Base-by-base conservation (phyloP, 2,329 filamentous ascomycete species). In the Fusarium multiceps region DNA sequence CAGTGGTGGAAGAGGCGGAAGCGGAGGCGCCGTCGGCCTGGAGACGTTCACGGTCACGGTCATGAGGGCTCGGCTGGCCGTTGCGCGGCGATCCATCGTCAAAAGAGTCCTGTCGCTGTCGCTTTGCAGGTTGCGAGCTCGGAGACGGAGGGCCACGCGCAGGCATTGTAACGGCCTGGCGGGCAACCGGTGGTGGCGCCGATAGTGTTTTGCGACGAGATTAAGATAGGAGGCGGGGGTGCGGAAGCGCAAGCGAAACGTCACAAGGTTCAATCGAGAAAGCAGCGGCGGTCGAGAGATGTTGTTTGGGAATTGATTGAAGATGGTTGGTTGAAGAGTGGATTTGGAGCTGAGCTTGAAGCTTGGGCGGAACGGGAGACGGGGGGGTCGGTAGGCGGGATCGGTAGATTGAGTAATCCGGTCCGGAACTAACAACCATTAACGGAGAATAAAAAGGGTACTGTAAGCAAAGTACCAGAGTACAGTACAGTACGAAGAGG, bases 51-150 rank as follows among this genome's bases (percentile, higher is more conserved):
- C 54, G 55, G 18, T 75, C 76, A 42, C 72, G 61, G 32, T 74
- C 74, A 37, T 54, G 69, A 30, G 73, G 73, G 47, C 74, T 75
- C 46, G 69, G 51, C 47, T 75, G 72, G n/a, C 73, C 72, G 58
- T 75, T 74, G 76, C 77, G 62, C 75, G 80, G 78, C 23, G 82
- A 82, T n/a, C 78, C 82, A 64, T 83, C 82, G 32, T 82, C 81
- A 54, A 86, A 84, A 21, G 87, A 87, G 43, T 81, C 82, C 73
- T 85, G 86, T 68, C 87, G 85, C 66, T 84, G 82, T 71, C 88
- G 87, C 79, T 90, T 90, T 73, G 82, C 80, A 45, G 87, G 86
- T 72, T 87, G 83, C 45, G 82, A 78, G 72, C 79, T 80, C 71
- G 85, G 83, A 62, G 85, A 85, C 62, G 84, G 82, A 75, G 86